Conservation (phyloP, 768 basidiomycete species). For the Leccinum longicurvipes region DNA sequence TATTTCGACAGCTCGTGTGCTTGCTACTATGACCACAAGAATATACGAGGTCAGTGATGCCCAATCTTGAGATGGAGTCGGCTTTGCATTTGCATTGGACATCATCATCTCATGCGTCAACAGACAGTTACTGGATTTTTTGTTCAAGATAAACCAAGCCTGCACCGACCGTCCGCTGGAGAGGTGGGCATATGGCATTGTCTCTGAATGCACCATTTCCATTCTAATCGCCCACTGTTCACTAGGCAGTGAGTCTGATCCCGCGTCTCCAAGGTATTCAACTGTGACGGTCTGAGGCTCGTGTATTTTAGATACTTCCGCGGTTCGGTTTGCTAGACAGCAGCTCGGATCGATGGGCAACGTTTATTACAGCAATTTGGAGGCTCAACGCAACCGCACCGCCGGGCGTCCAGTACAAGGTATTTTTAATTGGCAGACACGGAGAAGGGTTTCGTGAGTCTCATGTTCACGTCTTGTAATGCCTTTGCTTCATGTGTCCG, state of each 20-base stretch:
- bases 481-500: not conserved
- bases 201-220: not conserved
- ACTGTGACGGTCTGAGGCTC: not conserved
- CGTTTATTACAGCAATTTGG: constrained; percentile 37
- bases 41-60: not conserved
- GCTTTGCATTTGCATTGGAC: not conserved
- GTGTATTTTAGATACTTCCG: constrained; percentile 1
- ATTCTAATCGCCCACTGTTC: not conserved
- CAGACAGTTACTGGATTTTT: constrained; percentile 4
- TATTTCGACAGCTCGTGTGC: not conserved
- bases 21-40: not conserved
- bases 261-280: not conserved
- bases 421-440: constrained; percentile 62
- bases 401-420: constrained; percentile 36
- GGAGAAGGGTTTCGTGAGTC: constrained; percentile 39
- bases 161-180: not conserved
- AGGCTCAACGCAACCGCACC: constrained; percentile 26
- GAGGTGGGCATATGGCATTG: not conserved
- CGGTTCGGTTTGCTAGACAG: constrained; percentile 4
- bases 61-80: no score
- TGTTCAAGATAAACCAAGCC: constrained; percentile 7
- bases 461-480: not conserved
- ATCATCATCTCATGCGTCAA: not conserved
- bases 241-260: constrained; percentile 1
- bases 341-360: constrained; percentile 45